These are phyloP conservation scores for Phaseolus coccineus DNA, from an alignment of 331 rosid genomes.

Conservation along the genomic window DNA sequence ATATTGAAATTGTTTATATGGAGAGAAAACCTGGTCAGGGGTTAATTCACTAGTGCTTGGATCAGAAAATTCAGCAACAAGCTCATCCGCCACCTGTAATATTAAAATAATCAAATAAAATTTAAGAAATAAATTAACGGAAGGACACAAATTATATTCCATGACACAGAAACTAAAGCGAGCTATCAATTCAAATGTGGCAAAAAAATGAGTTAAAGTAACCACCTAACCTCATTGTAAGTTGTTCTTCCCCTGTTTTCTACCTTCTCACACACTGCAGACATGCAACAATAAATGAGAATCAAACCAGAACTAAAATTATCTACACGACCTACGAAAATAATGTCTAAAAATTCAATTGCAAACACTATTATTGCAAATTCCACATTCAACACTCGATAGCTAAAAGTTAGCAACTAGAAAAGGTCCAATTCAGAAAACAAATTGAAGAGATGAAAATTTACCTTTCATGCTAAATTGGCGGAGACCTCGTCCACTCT, in stretches of 20 bases:
- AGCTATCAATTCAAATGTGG: slow-evolving; percentile 9
- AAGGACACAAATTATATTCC: not conserved
- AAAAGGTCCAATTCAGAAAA: too few species aligned
- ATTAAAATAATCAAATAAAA: slow-evolving; percentile 35
- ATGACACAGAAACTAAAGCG: slow-evolving; percentile 15
- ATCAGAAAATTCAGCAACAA: slow-evolving; percentile 88
- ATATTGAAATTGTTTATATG: slow-evolving; percentile 9
- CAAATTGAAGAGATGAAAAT: slow-evolving; percentile 1
- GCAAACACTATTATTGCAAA: not conserved
- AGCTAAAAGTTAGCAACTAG: too few species aligned
- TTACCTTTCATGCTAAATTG: slow-evolving; percentile 99
- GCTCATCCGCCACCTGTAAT: slow-evolving; percentile 96
- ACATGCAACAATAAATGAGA: slow-evolving; percentile 39
- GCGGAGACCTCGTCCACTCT: slow-evolving; percentile 98
- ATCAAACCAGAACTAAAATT: slow-evolving; percentile 29
- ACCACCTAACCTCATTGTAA: slow-evolving; percentile 84
- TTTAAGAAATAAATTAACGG: slow-evolving; percentile 13
- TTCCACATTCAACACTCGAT: not conserved
- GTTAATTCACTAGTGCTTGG: slow-evolving; percentile 71
- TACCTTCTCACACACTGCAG: slow-evolving; percentile 94
- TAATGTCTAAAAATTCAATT: not conserved
- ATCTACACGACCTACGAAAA: not conserved
- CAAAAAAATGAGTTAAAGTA: slow-evolving; percentile 29
- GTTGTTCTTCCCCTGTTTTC: slow-evolving; percentile 99
- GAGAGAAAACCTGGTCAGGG: slow-evolving; percentile 87